Conservation (phyloP, 129 eudicot species). For the Tagetes patula region DNA sequence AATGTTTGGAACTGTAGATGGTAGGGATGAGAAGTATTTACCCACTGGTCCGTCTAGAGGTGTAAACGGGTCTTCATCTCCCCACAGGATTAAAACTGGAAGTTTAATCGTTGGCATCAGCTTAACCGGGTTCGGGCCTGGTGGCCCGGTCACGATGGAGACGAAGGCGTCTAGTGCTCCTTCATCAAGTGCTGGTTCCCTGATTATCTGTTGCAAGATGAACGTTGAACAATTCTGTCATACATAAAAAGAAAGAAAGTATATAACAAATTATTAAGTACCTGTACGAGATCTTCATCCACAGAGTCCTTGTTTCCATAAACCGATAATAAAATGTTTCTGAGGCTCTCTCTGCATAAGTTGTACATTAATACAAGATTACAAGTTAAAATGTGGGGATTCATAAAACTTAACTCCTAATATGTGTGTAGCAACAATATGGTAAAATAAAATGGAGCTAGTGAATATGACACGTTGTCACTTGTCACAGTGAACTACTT, state of each 20-base stretch:
- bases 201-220: conserved; percentile 56
- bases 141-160: conserved; percentile 89
- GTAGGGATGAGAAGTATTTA: conserved; percentile 68
- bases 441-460: neutral
- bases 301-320: conserved; percentile 80
- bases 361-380: conserved; percentile 7
- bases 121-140: conserved; percentile 91
- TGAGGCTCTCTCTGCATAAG: conserved; percentile 69
- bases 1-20: conserved; percentile 45
- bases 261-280: conserved; percentile 14
- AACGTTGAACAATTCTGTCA: neutral
- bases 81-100: conserved; percentile 84
- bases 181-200: conserved; percentile 80
- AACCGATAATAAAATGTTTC: conserved; percentile 67
- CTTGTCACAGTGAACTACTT: too few species aligned
- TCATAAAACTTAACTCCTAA: neutral
- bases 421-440: neutral
- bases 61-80: conserved; percentile 85
- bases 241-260: neutral
- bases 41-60: conserved; percentile 97
- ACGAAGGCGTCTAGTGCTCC: conserved; percentile 98
- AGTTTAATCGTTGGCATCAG: conserved; percentile 61
- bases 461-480: too few species aligned
- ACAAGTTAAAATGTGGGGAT: conserved; percentile 6
- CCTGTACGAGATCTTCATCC: conserved; percentile 83